A percentile compares a stretch with the other conserved stretches of the same genome.
These are phyloP conservation scores for Beauveria pseudobassiana DNA, from an alignment of 2,329 filamentous ascomycete genomes.

Conservation along the genomic window DNA sequence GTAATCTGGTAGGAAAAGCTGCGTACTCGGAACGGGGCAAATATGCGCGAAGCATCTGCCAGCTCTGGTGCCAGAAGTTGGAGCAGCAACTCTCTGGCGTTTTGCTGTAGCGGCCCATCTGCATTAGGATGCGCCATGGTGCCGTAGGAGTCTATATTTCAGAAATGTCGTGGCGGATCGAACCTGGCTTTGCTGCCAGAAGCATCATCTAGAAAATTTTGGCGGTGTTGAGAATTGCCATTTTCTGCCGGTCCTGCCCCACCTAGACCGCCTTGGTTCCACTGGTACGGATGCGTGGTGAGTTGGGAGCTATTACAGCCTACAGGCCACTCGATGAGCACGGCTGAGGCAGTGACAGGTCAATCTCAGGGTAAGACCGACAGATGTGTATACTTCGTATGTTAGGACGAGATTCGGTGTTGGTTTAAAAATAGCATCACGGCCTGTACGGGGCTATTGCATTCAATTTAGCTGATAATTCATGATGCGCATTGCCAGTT, in stretches of 20 bases:
- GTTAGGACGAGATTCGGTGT: not conserved
- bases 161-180: conserved; percentile 15
- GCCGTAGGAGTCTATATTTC: conserved; percentile 8
- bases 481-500: not conserved
- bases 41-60: no score
- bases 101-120: conserved; percentile 62
- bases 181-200: conserved; percentile 14
- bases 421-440: not conserved
- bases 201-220: conserved; percentile 22
- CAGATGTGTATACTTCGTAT: not conserved
- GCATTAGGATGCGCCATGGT: conserved; percentile 51
- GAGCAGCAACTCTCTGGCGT: conserved; percentile 59
- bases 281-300: not conserved
- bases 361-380: not conserved
- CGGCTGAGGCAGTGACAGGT: not conserved
- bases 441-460: not conserved
- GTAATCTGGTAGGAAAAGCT: not conserved
- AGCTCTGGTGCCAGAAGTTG: conserved; percentile 25
- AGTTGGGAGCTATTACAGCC: no score
- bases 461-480: not conserved
- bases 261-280: conserved; percentile 6
- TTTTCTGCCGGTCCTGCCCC: conserved; percentile 17
- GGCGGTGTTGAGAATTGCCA: conserved; percentile 21
- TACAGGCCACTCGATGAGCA: not conserved
- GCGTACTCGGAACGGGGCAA: conserved; percentile 84